Evolutionary conservation across 1,139 yeast genomes (phyloP), one percentile per base, ranked within the genome.

Genomic region (Eremothecium cymbalariae): DNA sequence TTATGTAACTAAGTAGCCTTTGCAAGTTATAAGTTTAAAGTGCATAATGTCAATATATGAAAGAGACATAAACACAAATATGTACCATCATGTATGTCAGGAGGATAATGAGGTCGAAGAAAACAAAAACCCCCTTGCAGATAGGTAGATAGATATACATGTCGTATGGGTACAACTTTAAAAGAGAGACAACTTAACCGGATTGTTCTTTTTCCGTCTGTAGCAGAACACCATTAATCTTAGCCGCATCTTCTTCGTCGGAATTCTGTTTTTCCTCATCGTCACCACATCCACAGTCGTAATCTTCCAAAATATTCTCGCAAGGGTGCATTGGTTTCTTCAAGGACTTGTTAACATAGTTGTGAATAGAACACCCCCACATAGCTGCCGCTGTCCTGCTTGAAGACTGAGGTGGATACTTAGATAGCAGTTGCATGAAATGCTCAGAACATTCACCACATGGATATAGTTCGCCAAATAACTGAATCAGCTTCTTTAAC

Each of bases 351-450:
- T 90, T 90, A 22, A 88, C 96, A 42, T 70, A 62, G 51, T 93
- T 90, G 61, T 90, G 99, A n/a, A 90, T 69, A 51, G 78, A 78
- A 57, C 98, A 90, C 2, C 98, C 98, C 98, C 98, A 90, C 44
- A 83, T 64, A 0, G 95, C 86, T 0, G 98, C 97, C 2, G 76
- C 72, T 44, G 78, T 77, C 39, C 95, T 69, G 14, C 80, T 70
- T 6, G 74, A 67, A 2, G 82, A 70, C 53, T 93, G 98, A 2
- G 95, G 96, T 1, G 98, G 98, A 50, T 67, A 75, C 48, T 79
- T 68, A 35, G 64, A 53, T 40, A 90, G 62, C 46, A 88, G 64
- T 47, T 70, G 60, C 44, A 74, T 81, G 58, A 90, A 90, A 59
- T 90, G 98, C 46, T 85, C 68, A 0, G 98, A 96, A 63, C 97